Base-by-base conservation (phyloP, 495 filamentous ascomycete species). In the Peziza echinospora region DNA sequence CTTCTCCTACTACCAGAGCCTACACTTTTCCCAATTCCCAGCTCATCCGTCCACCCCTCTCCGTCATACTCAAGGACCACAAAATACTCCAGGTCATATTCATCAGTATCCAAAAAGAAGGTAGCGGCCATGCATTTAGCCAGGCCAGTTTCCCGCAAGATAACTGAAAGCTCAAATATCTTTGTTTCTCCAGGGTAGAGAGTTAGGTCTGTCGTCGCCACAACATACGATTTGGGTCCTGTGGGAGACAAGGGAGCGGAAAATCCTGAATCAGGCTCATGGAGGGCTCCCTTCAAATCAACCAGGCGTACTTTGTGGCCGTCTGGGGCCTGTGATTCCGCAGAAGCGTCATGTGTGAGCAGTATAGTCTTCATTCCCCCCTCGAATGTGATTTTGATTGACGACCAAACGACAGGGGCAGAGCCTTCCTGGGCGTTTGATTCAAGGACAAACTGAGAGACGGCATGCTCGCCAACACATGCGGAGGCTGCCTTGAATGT, bases 91-190 rank as follows among this genome's bases (percentile, higher is more conserved):
- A 94, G 59, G 49, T 76, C 71, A 51, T 89, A 93, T 2, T 66
- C 61, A 2, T 78, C 71, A 24, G 73, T 69, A 24, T 72, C 65
- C 7, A 91, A 54, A 13, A 65, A 62, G 44, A 89, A 62, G 17
- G 70, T 76, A 10, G 81, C 69, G 1, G 70, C 77, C 10, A 75
- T 65, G 11, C 80, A 75, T 43, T 67, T 71, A 0, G 78, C 74
- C 43, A 84, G 73, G 5, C 82, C 87, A 11, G 85, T 76, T 62
- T 94, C 87, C 30, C 84, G 72, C 4, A 87, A 72, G 16, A 76
- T 73, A 41, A 78, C 70, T 3, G 73, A 71, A 46, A 94, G 67
- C 53, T 76, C 72, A 49, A 80, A 81, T 3, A 85, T 67, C 47
- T 75, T 77, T 0, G 70, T 77, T 44, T 79, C 70, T 2, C 73